phyloP scores from a whole-genome alignment of 2,329 filamentous ascomycete genomes.

The Monascus ruber region DNA sequence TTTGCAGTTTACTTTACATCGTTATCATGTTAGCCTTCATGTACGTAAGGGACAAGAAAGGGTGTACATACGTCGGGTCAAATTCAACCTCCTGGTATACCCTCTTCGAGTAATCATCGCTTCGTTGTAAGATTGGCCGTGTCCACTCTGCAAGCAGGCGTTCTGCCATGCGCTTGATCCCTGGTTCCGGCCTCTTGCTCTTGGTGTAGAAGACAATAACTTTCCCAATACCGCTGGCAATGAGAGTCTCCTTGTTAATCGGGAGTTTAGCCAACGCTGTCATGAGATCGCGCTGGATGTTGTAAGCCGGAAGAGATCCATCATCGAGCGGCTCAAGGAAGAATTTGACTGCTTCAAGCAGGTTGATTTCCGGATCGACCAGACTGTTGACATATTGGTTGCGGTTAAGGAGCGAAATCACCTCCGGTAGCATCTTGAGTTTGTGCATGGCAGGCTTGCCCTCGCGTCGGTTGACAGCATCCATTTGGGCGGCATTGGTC shows the following conservation, averaged over 20 bases:
- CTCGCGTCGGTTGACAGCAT: constrained; percentile 69
- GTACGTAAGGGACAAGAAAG: constrained; percentile 1
- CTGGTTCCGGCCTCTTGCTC: constrained; percentile 75
- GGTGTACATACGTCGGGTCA: constrained; percentile 40
- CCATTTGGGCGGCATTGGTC: constrained; percentile 77
- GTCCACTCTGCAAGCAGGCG: constrained; percentile 92
- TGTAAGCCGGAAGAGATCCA: constrained; percentile 87
- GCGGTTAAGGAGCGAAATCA: constrained; percentile 76
- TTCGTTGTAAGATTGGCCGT: constrained; percentile 82
- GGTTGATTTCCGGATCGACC: constrained; percentile 88
- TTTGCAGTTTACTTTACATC: constrained; percentile 23
- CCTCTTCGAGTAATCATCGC: constrained; percentile 87
- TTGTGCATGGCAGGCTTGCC: constrained; percentile 82
- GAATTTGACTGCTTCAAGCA: constrained; percentile 89
- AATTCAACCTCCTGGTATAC: constrained; percentile 47
- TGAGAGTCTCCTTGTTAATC: constrained; percentile 79
- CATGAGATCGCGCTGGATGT: constrained; percentile 93
- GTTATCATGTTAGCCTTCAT: constrained; percentile 5
- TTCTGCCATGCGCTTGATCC: constrained; percentile 90
- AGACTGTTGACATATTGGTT: constrained; percentile 72
- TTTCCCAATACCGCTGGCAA: constrained; percentile 89
- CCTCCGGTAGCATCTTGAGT: constrained; percentile 83
- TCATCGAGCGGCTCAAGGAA: constrained; percentile 94
- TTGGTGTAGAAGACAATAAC: constrained; percentile 95
- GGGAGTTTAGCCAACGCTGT: constrained; percentile 66